Evolutionary conservation across 345 rosid species (phyloP).

Genomic region (Aethionema arabicum): DNA sequence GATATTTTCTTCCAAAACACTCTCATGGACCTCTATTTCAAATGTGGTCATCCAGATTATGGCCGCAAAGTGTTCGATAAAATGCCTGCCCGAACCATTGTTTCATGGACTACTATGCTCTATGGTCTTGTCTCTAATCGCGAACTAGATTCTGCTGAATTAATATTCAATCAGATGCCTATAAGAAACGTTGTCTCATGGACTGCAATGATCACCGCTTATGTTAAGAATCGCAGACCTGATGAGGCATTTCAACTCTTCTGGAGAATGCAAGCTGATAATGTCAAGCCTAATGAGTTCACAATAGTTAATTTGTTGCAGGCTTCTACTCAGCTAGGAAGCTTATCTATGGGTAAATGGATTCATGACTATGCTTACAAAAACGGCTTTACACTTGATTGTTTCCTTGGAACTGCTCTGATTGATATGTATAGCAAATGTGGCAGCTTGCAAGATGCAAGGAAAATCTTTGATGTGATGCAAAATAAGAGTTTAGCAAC

Average conservation of each 20-base stretch:
- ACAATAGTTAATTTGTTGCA: conserved; percentile 59
- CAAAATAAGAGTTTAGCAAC: conserved; percentile 56
- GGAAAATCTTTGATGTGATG: conserved; percentile 55
- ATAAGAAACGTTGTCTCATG: conserved; percentile 63
- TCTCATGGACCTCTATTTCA: conserved; percentile 64
- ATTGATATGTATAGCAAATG: conserved; percentile 46
- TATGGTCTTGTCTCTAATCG: conserved; percentile 56
- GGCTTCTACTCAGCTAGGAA: conserved; percentile 49
- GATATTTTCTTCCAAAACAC: conserved; percentile 59
- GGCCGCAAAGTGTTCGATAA: conserved; percentile 56
- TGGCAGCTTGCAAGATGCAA: conserved; percentile 55
- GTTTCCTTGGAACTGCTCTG: conserved; percentile 62
- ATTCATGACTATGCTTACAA: conserved; percentile 59
- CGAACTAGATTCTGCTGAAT: conserved; percentile 48
- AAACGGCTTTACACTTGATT: conserved; percentile 50
- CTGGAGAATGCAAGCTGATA: conserved; percentile 51
- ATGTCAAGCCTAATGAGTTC: conserved; percentile 61
- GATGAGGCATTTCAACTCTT: conserved; percentile 63
- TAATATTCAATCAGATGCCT: conserved; percentile 56
- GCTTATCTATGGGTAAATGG: conserved; percentile 60
- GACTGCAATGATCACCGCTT: conserved; percentile 70
- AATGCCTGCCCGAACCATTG: conserved; percentile 52
- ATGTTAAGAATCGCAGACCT: conserved; percentile 45
- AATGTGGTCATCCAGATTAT: conserved; percentile 43
- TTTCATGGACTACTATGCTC: conserved; percentile 73